Evolutionary conservation across 768 basidiomycete species (phyloP), one percentile per base, ranked within the genome.

Genomic region (Naganishia antarctica): DNA sequence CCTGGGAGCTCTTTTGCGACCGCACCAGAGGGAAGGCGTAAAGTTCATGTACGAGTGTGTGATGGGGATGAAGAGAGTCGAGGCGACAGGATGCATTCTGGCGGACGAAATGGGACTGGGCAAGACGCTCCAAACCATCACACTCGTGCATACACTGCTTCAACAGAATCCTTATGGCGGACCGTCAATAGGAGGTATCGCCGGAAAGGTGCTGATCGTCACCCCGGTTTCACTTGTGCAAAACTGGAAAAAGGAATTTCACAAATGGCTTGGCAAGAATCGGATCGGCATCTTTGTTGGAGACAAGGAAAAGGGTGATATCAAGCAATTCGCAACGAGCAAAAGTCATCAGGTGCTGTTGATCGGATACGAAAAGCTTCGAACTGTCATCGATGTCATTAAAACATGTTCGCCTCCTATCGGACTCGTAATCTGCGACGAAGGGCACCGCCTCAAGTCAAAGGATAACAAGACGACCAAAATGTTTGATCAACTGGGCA

Each of bases 91-190:
- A 0, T 93, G 91, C 70, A 96, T 99, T 68, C 83, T 99, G 34
- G 96, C 94, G 1, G 96, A 99, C 77, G 96, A 98, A 31, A 87
- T 93, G 93, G 94, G 94, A 53, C 84, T 99, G 53, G 96, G 96
- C n/a, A 99, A 99, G 80, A 96, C 92, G 0, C 64, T 75, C 53
- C 75, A 92, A 85, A 93, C 93, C 0, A 93, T 99, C 61, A 81
- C 86, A n/a, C 82, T 99, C 15, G 80, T 97, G 8, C 92, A 91
- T 88, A 97, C 91, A 0, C 80, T 99, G 11, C 82, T 99, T 21
- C 89, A 86, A 73, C 92, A 96, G 79, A 91, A 86, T 71, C 87
- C 88, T 3, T 91, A 89, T 72, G 82, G 59, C 23, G 66, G 64
- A 15, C 68, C 70, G 15, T 53, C 64, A 12, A 65, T 49, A 4